Base-by-base conservation (phyloP, 2,329 filamentous ascomycete species). In the Ceratocystiopsis sp. region DNA sequence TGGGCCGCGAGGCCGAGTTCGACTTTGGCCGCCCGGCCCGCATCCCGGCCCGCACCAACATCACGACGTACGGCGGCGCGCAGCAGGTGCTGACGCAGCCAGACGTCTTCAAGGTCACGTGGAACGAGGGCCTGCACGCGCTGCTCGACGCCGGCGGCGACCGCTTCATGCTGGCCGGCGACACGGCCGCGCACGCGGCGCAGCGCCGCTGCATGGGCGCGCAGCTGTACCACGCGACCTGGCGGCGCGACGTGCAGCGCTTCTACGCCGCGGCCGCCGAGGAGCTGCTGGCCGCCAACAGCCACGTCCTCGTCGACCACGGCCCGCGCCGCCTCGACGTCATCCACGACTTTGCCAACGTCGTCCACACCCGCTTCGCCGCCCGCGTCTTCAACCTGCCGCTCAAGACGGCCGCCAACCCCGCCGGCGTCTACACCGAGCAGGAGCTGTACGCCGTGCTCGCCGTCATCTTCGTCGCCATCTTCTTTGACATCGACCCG, bases 261-360 rank as follows among this genome's bases (percentile, higher is more conserved):
- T 86, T 85, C 53, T 86, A 81, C 55, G 65, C 75, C 12, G 63
- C 71, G 32, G 76, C 72, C 14, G 77, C 73, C 1, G 61, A 73
- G 41, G 61, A 69, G 25, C 65, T 91, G 3, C 64, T 93, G 17
- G 56, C 62, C 0, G 67, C 75, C 25, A 82, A 84, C 56, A 73
- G 72, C 37, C 82, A 75, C 57, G 69, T 67, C 45, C 67, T 87
- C 25, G 61, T 21, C 21, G 21, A 21, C 21, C 4, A 57, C 1
- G 69, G 69, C 10, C 66, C 68, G 44, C 71, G 71, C 42, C 78
- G 84, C 54, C 70, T 85, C 36, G 84, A 91, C 51, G 66, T 87
- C 4, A 63, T 84, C 11, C 71, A 77, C 19, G 77, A 84, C 44
- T 70, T 84, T 1, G 78, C 73, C 21, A 84, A 84, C 53, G 59